Base-by-base conservation (phyloP, 2,329 filamentous ascomycete species). In the Ilyonectria robusta region DNA sequence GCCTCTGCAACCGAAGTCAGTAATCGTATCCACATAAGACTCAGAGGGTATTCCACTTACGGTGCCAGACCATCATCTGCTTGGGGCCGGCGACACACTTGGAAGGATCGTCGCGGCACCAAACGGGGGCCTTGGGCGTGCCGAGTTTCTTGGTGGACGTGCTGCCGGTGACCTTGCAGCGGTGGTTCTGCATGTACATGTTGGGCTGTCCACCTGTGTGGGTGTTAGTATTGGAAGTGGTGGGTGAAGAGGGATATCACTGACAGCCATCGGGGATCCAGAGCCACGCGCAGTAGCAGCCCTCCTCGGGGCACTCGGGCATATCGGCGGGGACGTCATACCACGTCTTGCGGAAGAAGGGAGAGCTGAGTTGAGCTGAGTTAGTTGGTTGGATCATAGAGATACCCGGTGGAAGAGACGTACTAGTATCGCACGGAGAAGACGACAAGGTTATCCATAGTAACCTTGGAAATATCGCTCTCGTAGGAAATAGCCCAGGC, bases 401-500 rank as follows among this genome's bases (percentile, higher is more conserved):
- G 19, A 21, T 56, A 8, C 33, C 33, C 35, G 21, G 4, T 11
- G 26, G 26, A n/a, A 9, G 31, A 4, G 26, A 76, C 81, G 64
- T 76, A 84, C 79, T 84, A 79, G 61, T 82, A 78, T 59, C 80
- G 73, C 1, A 85, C 83, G 0, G 81, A 82, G 66, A 87, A 87
- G 4, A 88, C 84, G 2, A 83, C 84, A n/a, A 87, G 77, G 69
- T 87, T 86, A 51, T 86, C 83, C 78, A 85, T 82, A 4, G 80
- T 84, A 4, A 87, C 84, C 31, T 82, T 78, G 48, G 75, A 73
- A 21, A 86, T 72, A n/a, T 87, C 81, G 8, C 78, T 79, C 64
- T 85, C 77, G 67, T 87, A 87, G 26, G 82, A 84, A 59, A 87
- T 87, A 0, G 85, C 85, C 72, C 81, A 86, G 0, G 85, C 85